Percentiles rank a stretch among this genome's conserved stretches.
These are phyloP conservation scores for Gigaspora rosea DNA, from an alignment of 192 early-diverging fungal species.

Conservation along the genomic window DNA sequence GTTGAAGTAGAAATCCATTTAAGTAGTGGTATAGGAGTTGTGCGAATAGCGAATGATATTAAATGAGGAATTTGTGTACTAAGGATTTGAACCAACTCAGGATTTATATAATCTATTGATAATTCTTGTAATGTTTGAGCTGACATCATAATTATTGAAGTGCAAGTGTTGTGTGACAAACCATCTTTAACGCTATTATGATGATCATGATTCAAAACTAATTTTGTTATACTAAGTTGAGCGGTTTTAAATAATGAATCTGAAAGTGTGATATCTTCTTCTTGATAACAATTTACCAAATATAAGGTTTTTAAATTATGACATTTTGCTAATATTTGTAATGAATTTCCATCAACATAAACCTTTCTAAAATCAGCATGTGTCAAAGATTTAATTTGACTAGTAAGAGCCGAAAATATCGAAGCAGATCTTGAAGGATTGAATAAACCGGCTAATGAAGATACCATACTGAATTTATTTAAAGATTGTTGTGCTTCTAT, in stretches of 20 bases:
- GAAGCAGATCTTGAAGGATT: constrained; percentile 14
- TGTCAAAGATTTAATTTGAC: not conserved
- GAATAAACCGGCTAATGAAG: not conserved
- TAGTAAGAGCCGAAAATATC: constrained; percentile 10
- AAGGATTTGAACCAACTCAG: not conserved
- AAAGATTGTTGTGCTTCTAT: constrained; percentile 16
- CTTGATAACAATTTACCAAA: constrained; percentile 25
- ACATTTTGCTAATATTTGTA: constrained; percentile 24
- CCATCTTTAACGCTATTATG: not conserved
- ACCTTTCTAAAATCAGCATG: constrained; percentile 6
- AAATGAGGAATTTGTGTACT: constrained; percentile 18
- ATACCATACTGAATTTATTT: not conserved
- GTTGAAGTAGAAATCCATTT: not conserved
- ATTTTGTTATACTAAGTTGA: not conserved
- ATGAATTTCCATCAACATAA: constrained; percentile 4
- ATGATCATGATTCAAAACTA: not conserved
- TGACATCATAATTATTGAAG: constrained; percentile 16
- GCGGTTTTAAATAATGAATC: not conserved
- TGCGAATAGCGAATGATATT: constrained; percentile 2
- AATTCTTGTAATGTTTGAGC: constrained; percentile 7
- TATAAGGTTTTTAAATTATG: constrained; percentile 10
- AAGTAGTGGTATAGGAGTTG: not conserved
- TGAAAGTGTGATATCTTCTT: not conserved
- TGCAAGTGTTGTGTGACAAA: not conserved
- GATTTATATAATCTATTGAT: not conserved